A percentile compares a stretch with the other conserved stretches of the same genome.
Evolutionary conservation across 768 basidiomycete species (phyloP).

Genomic region (Leccinum incarnatum): DNA sequence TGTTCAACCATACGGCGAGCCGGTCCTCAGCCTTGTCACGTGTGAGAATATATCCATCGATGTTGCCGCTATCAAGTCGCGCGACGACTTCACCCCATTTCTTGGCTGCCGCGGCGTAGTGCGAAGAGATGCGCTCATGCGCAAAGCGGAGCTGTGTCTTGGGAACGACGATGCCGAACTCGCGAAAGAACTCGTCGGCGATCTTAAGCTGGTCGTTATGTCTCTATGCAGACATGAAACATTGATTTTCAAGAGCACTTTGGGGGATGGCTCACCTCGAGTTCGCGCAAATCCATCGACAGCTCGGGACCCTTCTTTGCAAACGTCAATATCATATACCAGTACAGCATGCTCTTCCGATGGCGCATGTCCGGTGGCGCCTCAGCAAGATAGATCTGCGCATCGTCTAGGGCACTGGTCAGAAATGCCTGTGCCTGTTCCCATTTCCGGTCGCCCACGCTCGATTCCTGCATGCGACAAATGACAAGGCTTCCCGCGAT

Average conservation of each 20-base stretch:
- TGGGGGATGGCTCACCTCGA: slow-evolving; percentile 38
- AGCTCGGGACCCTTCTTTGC: slow-evolving; percentile 48
- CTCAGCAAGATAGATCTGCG: slow-evolving; percentile 49
- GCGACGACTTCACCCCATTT: slow-evolving; percentile 48
- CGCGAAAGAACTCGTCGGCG: slow-evolving; percentile 49
- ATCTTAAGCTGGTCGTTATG: slow-evolving; percentile 41
- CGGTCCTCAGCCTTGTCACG: slow-evolving; percentile 50
- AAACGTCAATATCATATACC: slow-evolving; percentile 54
- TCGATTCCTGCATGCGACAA: slow-evolving; percentile 40
- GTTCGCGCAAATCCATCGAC: slow-evolving; percentile 44
- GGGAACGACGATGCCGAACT: slow-evolving; percentile 43
- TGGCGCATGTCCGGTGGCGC: slow-evolving; percentile 61
- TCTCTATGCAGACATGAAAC: slow-evolving; percentile 23
- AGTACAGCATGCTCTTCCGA: slow-evolving; percentile 56
- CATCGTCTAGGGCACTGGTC: slow-evolving; percentile 56
- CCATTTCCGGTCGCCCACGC: slow-evolving; percentile 41
- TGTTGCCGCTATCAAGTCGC: slow-evolving; percentile 30
- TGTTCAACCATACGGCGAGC: slow-evolving; percentile 52
- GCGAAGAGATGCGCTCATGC: slow-evolving; percentile 45
- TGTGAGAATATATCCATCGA: slow-evolving; percentile 25
- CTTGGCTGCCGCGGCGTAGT: slow-evolving; percentile 41
- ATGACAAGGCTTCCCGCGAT: slow-evolving; percentile 58
- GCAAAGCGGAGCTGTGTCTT: slow-evolving; percentile 52
- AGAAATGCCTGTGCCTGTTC: slow-evolving; percentile 63
- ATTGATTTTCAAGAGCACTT: not conserved